Percentiles rank a stretch among this genome's conserved stretches.
phyloP scores from a whole-genome alignment of 176 grass and related monocot genomes.

The Rhynchospora tenuis region DNA sequence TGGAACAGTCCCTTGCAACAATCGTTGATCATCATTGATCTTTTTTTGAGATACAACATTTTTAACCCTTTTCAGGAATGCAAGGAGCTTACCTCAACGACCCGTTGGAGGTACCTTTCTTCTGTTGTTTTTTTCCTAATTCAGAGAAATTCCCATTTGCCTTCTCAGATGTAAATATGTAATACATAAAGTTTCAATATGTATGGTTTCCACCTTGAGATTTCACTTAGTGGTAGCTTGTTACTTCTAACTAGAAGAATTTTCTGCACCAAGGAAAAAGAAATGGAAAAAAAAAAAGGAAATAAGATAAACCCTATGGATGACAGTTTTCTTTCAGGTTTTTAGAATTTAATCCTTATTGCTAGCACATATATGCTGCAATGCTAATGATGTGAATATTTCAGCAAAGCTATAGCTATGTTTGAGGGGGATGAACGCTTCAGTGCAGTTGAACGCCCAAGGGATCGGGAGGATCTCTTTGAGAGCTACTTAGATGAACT shows the following conservation, averaged over 20 bases:
- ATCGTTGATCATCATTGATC: background rate
- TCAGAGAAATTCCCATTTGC: background rate
- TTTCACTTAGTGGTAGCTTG: background rate
- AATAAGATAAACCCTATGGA: background rate
- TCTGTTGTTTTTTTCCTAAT: constrained; percentile 8
- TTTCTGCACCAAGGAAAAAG: background rate
- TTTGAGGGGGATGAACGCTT: constrained; percentile 79
- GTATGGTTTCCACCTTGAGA: background rate
- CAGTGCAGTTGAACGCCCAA: constrained; percentile 59
- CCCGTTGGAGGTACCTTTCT: constrained; percentile 75
- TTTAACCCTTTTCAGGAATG: constrained; percentile 56
- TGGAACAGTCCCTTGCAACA: background rate
- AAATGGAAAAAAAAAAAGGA: no score
- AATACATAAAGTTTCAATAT: background rate
- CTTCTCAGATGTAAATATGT: background rate
- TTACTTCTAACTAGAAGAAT: background rate
- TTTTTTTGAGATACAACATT: constrained; percentile 12
- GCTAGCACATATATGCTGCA: no score
- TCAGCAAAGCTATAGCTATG: constrained; percentile 89
- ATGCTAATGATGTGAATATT: constrained; percentile 12
- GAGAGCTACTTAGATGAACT: constrained; percentile 89
- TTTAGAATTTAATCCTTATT: background rate
- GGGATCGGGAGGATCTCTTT: constrained; percentile 94
- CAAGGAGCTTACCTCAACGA: constrained; percentile 66
- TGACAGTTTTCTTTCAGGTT: background rate